Conservation (phyloP, 306 rosid species). For the Canavalia ensiformis region DNA sequence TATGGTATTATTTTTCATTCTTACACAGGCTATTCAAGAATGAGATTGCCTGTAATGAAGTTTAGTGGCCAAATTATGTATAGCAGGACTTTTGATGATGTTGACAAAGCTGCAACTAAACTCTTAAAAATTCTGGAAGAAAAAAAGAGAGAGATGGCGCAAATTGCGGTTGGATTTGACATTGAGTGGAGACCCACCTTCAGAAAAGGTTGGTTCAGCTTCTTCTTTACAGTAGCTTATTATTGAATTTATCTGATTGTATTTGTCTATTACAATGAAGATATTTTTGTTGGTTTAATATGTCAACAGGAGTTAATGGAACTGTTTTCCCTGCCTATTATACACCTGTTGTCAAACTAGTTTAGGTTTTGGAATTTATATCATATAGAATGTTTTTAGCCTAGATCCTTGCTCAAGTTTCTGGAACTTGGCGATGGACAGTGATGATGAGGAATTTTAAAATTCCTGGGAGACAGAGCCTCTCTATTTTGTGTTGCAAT, state of each 20-base stretch:
- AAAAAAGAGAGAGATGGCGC: slow-evolving; percentile 54
- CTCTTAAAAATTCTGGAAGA: slow-evolving; percentile 49
- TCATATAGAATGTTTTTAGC: not conserved
- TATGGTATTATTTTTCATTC: not conserved
- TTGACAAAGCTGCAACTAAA: slow-evolving; percentile 64
- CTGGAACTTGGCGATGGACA: not conserved
- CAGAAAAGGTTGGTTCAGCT: slow-evolving; percentile 61
- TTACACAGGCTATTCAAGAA: slow-evolving; percentile 55
- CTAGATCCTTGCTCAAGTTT: slow-evolving; percentile 28
- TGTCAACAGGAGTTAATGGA: slow-evolving; percentile 12
- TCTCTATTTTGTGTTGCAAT: slow-evolving; percentile 25
- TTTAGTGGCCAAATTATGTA: slow-evolving; percentile 75
- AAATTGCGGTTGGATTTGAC: slow-evolving; percentile 70
- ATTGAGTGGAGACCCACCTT: slow-evolving; percentile 90
- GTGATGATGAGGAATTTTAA: not conserved
- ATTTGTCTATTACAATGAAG: not conserved
- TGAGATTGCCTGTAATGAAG: slow-evolving; percentile 69
- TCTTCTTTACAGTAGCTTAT: slow-evolving; percentile 3
- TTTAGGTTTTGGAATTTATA: slow-evolving; percentile 13
- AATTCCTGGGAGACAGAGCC: not conserved
- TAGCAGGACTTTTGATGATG: slow-evolving; percentile 68
- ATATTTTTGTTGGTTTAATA: slow-evolving; percentile 19
- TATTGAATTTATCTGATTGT: slow-evolving; percentile 13
- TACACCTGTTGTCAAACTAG: not conserved
- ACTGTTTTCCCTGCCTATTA: not conserved